Base-by-base conservation (phyloP, 768 basidiomycete genomes). In the Lentinula aciculospora region DNA sequence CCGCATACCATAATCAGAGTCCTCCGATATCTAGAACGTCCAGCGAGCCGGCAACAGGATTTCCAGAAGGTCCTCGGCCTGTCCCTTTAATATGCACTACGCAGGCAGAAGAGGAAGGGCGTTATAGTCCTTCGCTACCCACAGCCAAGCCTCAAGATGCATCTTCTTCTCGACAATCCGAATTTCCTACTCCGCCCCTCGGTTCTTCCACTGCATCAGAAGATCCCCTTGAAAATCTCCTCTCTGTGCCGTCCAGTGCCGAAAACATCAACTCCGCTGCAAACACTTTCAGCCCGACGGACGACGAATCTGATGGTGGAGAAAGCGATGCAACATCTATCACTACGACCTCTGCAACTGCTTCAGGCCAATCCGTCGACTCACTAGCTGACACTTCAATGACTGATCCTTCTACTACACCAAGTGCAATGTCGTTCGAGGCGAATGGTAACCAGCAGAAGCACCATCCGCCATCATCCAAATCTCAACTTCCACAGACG, bases 81-180 rank as follows among this genome's bases (percentile, higher is more conserved):
- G 81, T 86, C 49, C 85, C 84, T 15, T 71, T 66, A 7, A 84
- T 86, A 58, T 78, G 80, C 4, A 83, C 81, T 1, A 77, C 78
- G 5, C 75, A 42, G 67, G 3, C 78, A 81, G 39, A 72, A 74
- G 39, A 71, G 74, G 3, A 74, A 74, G 25, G 62, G 60, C 15
- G 40, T 29, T 61, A 21, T 62, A 58, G 19, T 64, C 67, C 51
- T 23, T 36, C 25, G 34, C 60, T 28, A 51, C 36, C 32, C 25
- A 59, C 3, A 29, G 68, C 57, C 50, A 60, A 36, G 34, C 54
- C 57, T 58, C n/a, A 53, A 3, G 50, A 21, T 8, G 10, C 19
- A 23, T 49, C 32, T 1, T 34, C 21, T 15, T 49, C 10, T 13
- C 12, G 13, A 17, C 25, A 17, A 49, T 34, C 47, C 17, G 15